Evolutionary conservation across 495 filamentous ascomycete species (phyloP), one percentile per base, ranked within the genome.

Genomic region (Penicillium longicatenatum): DNA sequence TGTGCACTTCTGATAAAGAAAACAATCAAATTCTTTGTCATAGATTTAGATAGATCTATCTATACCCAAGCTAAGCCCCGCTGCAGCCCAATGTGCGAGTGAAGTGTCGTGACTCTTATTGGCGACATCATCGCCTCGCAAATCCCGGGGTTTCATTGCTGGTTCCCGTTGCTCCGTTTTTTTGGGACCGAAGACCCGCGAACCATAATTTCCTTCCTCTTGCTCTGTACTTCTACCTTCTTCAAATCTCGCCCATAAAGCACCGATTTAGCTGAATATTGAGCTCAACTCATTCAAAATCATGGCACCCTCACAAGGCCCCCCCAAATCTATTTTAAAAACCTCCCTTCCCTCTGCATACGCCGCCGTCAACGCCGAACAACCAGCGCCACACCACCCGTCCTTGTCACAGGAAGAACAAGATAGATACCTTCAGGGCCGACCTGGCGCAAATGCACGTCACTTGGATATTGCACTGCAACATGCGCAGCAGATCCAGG

Each of bases 401-500:
- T 57, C 69, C 54, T 61, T 59, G 39, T 72, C 65, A 60, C 74
- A 71, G 60, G 72, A 65, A 57, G 67, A 68, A n/a, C 70, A 69
- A 62, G 59, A 64, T 7, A 66, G 57, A 52, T 62, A 63, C 58
- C 63, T 64, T 30, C 33, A 59, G 46, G 67, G 60, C 62, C 66
- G 79, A 62, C 70, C 79, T n/a, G 64, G 70, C 50, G 58, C 74
- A 37, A 73, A 79, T 73, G 61, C 72, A 60, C 85, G 83, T 45
- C 80, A 86, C 62, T 70, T 81, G 19, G 77, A 82, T 26, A 81
- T 86, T 42, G 93, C 92, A 14, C 73, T 96, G 45, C 82, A 89
- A 58, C 92, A 96, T 75, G 92, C 93, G 12, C 81, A 84, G 56
- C 78, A 87, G 29, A 87, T 97, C 54, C 88, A 96, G 63, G 75